Evolutionary conservation across 1,284 basidiomycete species (phyloP).

Genomic region (Fomitopsis pinicola): DNA sequence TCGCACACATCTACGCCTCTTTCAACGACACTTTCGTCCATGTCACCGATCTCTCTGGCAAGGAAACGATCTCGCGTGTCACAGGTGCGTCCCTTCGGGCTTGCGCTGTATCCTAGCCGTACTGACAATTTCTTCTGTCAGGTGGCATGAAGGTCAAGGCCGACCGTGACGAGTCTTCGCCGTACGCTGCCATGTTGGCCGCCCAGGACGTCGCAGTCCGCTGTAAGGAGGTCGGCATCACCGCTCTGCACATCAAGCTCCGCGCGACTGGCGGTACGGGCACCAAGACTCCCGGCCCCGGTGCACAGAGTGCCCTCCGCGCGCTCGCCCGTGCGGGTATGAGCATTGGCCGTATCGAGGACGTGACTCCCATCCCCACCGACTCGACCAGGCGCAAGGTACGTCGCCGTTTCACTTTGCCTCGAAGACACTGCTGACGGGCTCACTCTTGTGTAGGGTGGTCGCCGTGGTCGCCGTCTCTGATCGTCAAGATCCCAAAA

Average conservation of each 20-base stretch:
- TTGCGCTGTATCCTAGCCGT: not conserved
- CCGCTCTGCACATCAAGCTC: constrained; percentile 96
- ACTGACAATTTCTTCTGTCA: constrained; percentile 22
- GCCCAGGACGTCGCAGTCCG: constrained; percentile 95
- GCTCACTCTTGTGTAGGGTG: constrained; percentile 60
- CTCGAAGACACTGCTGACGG: constrained; percentile 6
- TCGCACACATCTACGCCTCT: constrained; percentile 95
- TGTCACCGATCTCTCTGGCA: constrained; percentile 97
- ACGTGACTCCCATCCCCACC: constrained; percentile 95
- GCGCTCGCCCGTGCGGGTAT: constrained; percentile 98
- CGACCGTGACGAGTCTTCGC: constrained; percentile 99
- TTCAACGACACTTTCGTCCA: constrained; percentile 99
- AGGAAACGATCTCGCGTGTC: constrained; percentile 98
- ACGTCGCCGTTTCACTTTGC: constrained; percentile 13
- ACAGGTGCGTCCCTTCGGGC: constrained; percentile 61
- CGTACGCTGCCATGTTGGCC: constrained; percentile 99
- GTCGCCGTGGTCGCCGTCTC: constrained; percentile 99
- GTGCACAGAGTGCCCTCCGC: constrained; percentile 97
- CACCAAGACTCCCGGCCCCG: constrained; percentile 98
- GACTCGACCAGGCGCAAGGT: constrained; percentile 98
- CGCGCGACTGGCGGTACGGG: constrained; percentile 98
- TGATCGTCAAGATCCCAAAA: constrained; percentile 36
- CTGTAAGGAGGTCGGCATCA: constrained; percentile 99
- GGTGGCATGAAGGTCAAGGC: constrained; percentile 99
- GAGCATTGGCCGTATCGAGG: constrained; percentile 97